Evolutionary conservation across 83 land plant genomes (phyloP), one percentile per base, ranked within the genome.

Genomic region (Isoetes engelmannii): DNA sequence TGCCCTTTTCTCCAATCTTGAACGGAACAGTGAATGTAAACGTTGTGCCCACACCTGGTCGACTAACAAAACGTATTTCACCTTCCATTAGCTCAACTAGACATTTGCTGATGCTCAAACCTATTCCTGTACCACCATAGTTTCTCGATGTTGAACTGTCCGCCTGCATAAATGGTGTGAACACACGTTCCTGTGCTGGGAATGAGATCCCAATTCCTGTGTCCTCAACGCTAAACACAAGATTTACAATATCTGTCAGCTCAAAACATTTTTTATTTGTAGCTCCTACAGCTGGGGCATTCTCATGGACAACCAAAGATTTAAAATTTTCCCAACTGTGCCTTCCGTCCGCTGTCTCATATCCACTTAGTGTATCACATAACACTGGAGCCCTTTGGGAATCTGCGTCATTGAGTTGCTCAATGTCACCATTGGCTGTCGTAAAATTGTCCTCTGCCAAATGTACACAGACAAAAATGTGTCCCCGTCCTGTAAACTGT

Each of bases 401-500:
- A 60, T 9, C 28, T 15, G 49, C 41, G 37, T 78, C 79, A 5
- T 45, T 5, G 10, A 20, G 4, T 61, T 45, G 58, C 64, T 69
- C 19, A 17, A 37, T 20, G 71, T 69, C 59, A 67, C 72, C 50
- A 46, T 42, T 54, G 49, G 69, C 1, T 47, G 61, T 58, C 67
- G 63, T 51, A 54, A 47, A 15, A 68, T 50, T 4, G 17, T 89
- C 95, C 47, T 79, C 87, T 28, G 75, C 85, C 46, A 88, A 69
- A 46, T 86, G 81, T 6, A 88, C 92, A 74, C 73, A 78, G 20
- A 88, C 86, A 66, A 88, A 85, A 43, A 88, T 83, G 48, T 88
- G 89, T 4, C 92, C 92, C 15, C 51, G 71, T 54, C 83, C 83
- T 42, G 88, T 85, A 57, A 88, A 88, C 92, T 88, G 86, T 70